Percentiles rank a stretch among this genome's conserved stretches.
phyloP scores from a whole-genome alignment of 78 protist species.

The Dictyostelium purpureum region DNA sequence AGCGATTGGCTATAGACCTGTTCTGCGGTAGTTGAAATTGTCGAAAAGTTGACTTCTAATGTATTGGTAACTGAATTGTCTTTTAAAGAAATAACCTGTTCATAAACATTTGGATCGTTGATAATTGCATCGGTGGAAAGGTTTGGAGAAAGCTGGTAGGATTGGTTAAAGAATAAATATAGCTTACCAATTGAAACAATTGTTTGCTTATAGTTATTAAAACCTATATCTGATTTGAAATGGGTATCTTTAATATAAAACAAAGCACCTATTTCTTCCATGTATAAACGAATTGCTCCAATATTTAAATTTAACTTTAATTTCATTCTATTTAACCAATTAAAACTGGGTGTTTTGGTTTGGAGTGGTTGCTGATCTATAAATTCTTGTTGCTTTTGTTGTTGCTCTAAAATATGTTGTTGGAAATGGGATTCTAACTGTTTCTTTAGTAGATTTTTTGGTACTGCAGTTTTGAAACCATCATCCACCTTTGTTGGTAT shows the following conservation, averaged over 20 bases:
- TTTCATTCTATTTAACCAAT: slow-evolving; percentile 12
- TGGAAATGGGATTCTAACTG: neutral
- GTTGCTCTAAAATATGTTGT: neutral
- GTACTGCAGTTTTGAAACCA: neutral
- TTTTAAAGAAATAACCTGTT: slow-evolving; percentile 5
- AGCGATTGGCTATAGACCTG: neutral
- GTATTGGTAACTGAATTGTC: neutral
- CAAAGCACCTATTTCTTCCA: slow-evolving; percentile 4
- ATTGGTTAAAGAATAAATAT: neutral
- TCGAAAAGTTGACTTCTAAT: slow-evolving; percentile 7
- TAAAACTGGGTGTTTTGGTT: neutral
- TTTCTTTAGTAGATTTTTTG: neutral
- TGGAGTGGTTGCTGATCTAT: slow-evolving; percentile 2
- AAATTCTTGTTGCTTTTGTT: slow-evolving; percentile 1
- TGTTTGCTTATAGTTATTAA: neutral
- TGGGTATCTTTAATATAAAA: slow-evolving; percentile 21
- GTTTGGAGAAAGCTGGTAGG: neutral
- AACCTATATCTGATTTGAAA: neutral
- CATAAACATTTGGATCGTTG: slow-evolving; percentile 2
- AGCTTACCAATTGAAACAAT: slow-evolving; percentile 24
- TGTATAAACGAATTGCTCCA: slow-evolving; percentile 6
- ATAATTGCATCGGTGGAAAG: neutral
- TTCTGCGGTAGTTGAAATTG: neutral
- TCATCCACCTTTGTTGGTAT: neutral
- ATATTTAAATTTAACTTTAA: neutral